Evolutionary conservation across 768 basidiomycete genomes (phyloP).

Genomic region (Pleurotus sapidus): DNA sequence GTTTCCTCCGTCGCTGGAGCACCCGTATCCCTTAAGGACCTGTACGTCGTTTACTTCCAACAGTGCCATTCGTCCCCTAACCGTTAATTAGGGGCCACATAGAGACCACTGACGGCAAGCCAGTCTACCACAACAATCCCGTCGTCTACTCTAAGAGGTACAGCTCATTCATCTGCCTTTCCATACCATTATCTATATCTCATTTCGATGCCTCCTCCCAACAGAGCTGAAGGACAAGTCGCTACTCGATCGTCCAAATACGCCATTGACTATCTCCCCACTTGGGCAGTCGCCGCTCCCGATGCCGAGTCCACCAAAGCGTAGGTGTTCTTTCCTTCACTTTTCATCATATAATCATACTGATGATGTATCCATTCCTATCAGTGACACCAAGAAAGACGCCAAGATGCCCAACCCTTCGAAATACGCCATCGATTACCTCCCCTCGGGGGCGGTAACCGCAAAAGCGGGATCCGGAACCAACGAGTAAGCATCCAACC

Average conservation of each 20-base stretch:
- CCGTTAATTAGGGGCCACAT: background rate
- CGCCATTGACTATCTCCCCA: constrained; percentile 6
- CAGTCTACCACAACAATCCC: constrained; percentile 1
- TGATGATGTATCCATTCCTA: background rate
- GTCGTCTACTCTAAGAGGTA: constrained; percentile 3
- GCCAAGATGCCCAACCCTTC: background rate
- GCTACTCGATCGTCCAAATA: constrained; percentile 3
- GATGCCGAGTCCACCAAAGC: background rate
- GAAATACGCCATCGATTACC: constrained; percentile 5
- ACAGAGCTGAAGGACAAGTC: background rate
- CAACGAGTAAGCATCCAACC: background rate
- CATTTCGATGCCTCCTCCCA: background rate
- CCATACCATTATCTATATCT: background rate
- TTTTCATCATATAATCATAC: background rate
- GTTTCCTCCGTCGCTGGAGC: background rate
- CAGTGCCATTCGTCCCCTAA: background rate
- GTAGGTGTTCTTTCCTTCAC: background rate
- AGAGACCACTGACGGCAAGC: background rate
- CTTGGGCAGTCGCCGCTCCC: constrained; percentile 5
- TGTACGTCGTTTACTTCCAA: background rate
- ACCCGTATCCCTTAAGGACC: background rate
- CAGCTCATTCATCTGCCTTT: background rate
- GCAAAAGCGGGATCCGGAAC: background rate
- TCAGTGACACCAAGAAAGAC: background rate
- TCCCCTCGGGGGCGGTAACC: constrained; percentile 1